Conservation (phyloP, 306 rosid species). For the Sesbania bispinosa region DNA sequence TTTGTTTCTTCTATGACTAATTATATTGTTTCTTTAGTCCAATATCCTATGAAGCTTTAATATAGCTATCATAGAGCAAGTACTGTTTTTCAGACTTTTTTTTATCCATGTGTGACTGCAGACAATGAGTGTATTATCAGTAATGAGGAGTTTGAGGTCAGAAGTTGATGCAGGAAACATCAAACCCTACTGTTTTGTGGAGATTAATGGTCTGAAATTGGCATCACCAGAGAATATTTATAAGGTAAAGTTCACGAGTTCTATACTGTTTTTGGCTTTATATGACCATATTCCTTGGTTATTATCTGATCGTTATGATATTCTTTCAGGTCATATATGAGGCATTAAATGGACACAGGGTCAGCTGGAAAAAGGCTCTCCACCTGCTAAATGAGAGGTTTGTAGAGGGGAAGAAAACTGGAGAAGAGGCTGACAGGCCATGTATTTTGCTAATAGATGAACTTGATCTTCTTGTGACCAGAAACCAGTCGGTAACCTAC, state of each 20-base stretch:
- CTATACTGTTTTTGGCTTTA: constrained; percentile 16
- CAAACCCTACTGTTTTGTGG: constrained; percentile 84
- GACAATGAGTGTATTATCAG: constrained; percentile 89
- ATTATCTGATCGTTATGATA: constrained; percentile 1
- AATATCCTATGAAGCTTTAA: not conserved
- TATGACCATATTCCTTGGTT: constrained; percentile 6
- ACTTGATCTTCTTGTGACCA: constrained; percentile 95
- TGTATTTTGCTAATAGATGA: constrained; percentile 95
- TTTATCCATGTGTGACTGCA: constrained; percentile 36
- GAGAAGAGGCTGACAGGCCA: constrained; percentile 70
- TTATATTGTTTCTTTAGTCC: constrained; percentile 8
- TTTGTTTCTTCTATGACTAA: not conserved
- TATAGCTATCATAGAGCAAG: not conserved
- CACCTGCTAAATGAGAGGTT: constrained; percentile 75
- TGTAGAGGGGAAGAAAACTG: constrained; percentile 61
- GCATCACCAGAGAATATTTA: constrained; percentile 89
- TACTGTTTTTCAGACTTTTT: no score
- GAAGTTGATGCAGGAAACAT: constrained; percentile 83
- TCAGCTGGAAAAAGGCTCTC: constrained; percentile 90
- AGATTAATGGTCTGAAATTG: constrained; percentile 91
- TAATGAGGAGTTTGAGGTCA: constrained; percentile 73
- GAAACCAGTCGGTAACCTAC: constrained; percentile 84
- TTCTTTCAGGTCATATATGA: constrained; percentile 81
- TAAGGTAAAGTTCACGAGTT: constrained; percentile 41
- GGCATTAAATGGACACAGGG: constrained; percentile 83